phyloP scores from a whole-genome alignment of 306 rosid genomes.

The Lotus japonicus region DNA sequence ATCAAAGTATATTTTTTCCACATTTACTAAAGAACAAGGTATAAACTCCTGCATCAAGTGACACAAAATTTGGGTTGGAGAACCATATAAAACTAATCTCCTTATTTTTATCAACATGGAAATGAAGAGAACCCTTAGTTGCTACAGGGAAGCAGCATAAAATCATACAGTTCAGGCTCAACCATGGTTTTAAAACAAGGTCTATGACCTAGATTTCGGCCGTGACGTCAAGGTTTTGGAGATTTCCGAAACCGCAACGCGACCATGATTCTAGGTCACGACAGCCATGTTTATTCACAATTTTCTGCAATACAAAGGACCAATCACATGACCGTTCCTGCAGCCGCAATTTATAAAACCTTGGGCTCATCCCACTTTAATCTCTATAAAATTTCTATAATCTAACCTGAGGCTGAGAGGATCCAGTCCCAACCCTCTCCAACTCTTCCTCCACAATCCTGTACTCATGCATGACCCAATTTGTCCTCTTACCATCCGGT shows the following conservation, averaged over 20 bases:
- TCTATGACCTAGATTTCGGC: too few relatives aligned
- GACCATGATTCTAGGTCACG: too few relatives aligned
- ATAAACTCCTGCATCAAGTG: conserved; percentile 34
- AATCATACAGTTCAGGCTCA: conserved; percentile 17
- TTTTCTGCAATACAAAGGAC: too few relatives aligned
- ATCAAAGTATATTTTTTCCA: conserved; percentile 8
- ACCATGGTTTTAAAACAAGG: too few relatives aligned
- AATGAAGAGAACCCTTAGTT: conserved; percentile 16
- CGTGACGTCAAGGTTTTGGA: too few relatives aligned
- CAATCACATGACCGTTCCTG: too few relatives aligned
- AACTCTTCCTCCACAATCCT: conserved; percentile 78
- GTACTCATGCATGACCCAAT: conserved; percentile 99
- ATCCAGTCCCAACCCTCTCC: conserved; percentile 54
- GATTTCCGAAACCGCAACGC: too few relatives aligned
- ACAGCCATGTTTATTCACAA: too few relatives aligned
- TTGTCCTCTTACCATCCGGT: conserved; percentile 90
- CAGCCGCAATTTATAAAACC: too few relatives aligned
- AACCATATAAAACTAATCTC: conserved; percentile 28
- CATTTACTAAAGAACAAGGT: conserved; percentile 24
- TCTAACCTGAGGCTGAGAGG: conserved; percentile 80
- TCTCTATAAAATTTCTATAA: conserved; percentile 12
- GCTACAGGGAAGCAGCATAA: conserved; percentile 12
- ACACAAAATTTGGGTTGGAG: conserved; percentile 15
- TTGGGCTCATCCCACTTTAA: conserved; percentile 18
- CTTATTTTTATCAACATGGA: conserved; percentile 21